These are phyloP conservation scores for Fusarium paranaense DNA, from an alignment of 2,329 filamentous ascomycete genomes.

Conservation along the genomic window DNA sequence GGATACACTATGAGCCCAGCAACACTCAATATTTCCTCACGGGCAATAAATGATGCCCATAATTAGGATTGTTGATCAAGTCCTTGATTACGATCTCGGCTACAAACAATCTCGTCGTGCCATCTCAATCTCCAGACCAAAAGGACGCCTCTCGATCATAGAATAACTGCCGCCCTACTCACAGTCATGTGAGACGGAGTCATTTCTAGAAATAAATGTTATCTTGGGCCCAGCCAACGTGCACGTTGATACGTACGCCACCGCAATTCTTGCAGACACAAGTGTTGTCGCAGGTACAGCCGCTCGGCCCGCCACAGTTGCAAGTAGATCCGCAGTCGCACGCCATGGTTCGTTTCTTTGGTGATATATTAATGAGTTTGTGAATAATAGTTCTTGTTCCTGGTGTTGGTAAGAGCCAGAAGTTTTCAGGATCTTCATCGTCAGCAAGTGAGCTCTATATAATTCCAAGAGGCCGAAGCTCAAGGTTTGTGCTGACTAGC, in stretches of 20 bases:
- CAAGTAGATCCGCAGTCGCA: background rate
- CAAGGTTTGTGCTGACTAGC: background rate
- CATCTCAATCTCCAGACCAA: background rate
- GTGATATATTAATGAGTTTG: background rate
- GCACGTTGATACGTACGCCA: background rate
- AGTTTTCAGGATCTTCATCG: background rate
- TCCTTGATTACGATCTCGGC: background rate
- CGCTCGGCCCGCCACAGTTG: background rate
- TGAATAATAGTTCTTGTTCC: background rate
- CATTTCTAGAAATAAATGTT: background rate
- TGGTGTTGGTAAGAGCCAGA: background rate
- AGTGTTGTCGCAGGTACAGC: background rate
- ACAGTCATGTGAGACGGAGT: background rate
- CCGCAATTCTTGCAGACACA: background rate
- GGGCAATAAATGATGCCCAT: background rate
- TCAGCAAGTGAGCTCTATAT: background rate
- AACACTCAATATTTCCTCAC: background rate
- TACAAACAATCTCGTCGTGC: background rate
- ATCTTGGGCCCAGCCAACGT: background rate
- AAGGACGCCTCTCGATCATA: background rate
- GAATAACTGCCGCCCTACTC: background rate
- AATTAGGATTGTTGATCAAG: background rate
- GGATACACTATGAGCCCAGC: background rate
- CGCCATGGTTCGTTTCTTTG: background rate
- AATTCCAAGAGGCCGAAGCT: background rate